These are phyloP conservation scores for Beta corolliflora DNA, from an alignment of 179 eudicot genomes.

Conservation along the genomic window DNA sequence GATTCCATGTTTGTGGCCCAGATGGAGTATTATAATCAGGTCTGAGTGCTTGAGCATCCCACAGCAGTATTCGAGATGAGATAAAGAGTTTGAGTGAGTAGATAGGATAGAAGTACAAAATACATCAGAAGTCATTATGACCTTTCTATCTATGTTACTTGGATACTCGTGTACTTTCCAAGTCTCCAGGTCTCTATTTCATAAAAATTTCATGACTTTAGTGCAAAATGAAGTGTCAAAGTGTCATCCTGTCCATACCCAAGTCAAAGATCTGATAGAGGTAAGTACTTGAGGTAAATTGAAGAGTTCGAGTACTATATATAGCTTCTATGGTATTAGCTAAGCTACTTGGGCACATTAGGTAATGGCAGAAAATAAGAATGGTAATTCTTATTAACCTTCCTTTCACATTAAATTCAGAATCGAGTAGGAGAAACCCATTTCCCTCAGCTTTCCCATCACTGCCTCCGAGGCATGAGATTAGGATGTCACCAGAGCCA, in stretches of 20 bases:
- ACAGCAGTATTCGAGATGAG: background rate
- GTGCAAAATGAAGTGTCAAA: no score
- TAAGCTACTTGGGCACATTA: background rate
- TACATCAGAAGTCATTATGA: background rate
- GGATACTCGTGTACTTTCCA: no score
- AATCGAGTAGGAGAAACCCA: conserved; percentile 93
- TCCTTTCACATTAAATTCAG: conserved; percentile 95
- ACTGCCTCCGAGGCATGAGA: conserved; percentile 88
- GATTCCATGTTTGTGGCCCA: background rate
- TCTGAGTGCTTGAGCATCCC: background rate
- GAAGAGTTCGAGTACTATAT: no score
- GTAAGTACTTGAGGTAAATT: no score
- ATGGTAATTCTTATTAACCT: conserved; percentile 42
- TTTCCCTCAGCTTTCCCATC: conserved; percentile 91
- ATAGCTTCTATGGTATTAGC: background rate
- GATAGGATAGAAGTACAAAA: background rate
- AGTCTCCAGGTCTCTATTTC: no score
- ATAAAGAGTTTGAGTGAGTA: background rate
- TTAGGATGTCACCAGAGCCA: conserved; percentile 88
- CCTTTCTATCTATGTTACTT: background rate
- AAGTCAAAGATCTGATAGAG: no score
- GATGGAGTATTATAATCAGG: background rate
- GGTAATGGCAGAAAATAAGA: background rate
- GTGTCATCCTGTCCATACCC: no score
- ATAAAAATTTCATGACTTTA: no score